Evolutionary conservation across 192 early-diverging fungal species (phyloP), one percentile per base, ranked within the genome.

Genomic region (Backusella macrospora): DNA sequence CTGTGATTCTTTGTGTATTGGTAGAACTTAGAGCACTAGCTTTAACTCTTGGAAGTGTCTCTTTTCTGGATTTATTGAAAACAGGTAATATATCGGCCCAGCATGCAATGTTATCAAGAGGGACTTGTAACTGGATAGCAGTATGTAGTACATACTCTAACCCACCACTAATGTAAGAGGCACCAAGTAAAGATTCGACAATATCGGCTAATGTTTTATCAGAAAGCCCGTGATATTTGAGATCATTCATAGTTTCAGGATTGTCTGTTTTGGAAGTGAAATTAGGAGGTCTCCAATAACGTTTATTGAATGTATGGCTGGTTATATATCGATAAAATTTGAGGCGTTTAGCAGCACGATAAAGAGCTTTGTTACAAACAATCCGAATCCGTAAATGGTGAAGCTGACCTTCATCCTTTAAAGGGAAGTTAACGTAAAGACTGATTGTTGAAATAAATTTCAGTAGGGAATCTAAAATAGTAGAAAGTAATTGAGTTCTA

Each of bases 191-290:
- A 0, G 96, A 89, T 74, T 98, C 96, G 2, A 98, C 83, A 16
- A 91, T 79, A 80, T 98, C 96, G 0, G 96, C 96, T 39, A 95
- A 77, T 0, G 90, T 89, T 63, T 98, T 98, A 68, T 95, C 90
- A 1, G 91, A 91, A 15, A 96, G 83, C 43, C 48, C 71, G 48
- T 89, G 87, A 7, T 44, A 52, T 26, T 62, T 64, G 15, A 78
- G 43, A 6, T 68, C 65, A 1, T 68, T 80, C 73, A 52, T 40
- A 43, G 37, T 67, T 0, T 79, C 72, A 16, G 45, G 18, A 15
- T 42, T 65, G 65, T 81, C 78, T 0, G 76, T 72, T 15, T 12
- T 21, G 1, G 62, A 38, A 34, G 75, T 75, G 67, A 86, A 87
- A 9, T 71, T 62, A 14, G 73, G 72, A 7, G 87, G 87, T 47